Conservation (phyloP, 345 rosid species). For the Bruguiera sexangula region DNA sequence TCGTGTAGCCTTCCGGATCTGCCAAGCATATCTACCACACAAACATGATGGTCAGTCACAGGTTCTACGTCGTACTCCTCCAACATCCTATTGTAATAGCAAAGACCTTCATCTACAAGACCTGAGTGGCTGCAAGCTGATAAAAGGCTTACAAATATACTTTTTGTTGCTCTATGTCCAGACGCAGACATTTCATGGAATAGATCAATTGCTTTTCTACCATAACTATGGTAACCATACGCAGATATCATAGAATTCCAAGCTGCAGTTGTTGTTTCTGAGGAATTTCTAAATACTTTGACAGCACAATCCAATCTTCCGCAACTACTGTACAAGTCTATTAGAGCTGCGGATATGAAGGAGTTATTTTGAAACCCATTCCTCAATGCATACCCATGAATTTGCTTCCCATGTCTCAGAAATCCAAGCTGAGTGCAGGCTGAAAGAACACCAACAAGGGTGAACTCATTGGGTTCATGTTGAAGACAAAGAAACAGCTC, state of each 20-base stretch:
- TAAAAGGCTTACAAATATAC: slow-evolving; percentile 47
- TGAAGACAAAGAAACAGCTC: slow-evolving; percentile 40
- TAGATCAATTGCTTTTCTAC: slow-evolving; percentile 43
- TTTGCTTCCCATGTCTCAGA: slow-evolving; percentile 45
- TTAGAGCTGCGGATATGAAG: slow-evolving; percentile 46
- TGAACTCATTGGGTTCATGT: slow-evolving; percentile 55
- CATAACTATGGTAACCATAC: slow-evolving; percentile 45
- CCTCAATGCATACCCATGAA: slow-evolving; percentile 44
- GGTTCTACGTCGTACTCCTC: slow-evolving; percentile 39
- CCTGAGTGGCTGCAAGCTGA: slow-evolving; percentile 62
- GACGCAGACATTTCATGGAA: slow-evolving; percentile 39
- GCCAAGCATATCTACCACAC: slow-evolving; percentile 57
- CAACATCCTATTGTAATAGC: slow-evolving; percentile 43
- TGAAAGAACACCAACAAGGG: slow-evolving; percentile 50
- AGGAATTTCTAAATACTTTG: slow-evolving; percentile 36
- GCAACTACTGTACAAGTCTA: slow-evolving; percentile 55
- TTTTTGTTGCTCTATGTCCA: slow-evolving; percentile 38
- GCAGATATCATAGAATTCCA: slow-evolving; percentile 61
- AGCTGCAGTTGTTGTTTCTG: slow-evolving; percentile 29
- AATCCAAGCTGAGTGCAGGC: slow-evolving; percentile 52
- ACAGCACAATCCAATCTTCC: slow-evolving; percentile 42
- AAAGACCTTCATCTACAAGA: slow-evolving; percentile 40
- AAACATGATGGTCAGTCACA: slow-evolving; percentile 42
- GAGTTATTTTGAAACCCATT: slow-evolving; percentile 38
- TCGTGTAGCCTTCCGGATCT: slow-evolving; percentile 48